phyloP scores from a whole-genome alignment of 495 filamentous ascomycete genomes.

The Lophium mytilinum region DNA sequence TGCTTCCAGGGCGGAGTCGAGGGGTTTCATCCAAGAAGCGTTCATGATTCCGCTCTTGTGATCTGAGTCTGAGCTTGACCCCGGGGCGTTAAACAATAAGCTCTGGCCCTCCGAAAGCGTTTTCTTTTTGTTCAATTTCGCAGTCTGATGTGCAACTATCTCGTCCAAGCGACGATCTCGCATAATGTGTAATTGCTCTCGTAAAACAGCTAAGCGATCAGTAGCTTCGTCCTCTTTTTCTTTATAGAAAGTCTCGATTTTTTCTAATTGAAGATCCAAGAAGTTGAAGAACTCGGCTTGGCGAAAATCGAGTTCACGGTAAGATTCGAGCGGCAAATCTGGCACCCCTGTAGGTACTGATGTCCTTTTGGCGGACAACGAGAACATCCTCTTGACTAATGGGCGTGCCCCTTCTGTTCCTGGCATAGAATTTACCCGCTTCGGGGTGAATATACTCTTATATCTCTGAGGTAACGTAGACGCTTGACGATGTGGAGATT shows the following conservation, averaged over 20 bases:
- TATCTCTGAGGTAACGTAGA: conserved; percentile 19
- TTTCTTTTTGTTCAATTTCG: conserved; percentile 27
- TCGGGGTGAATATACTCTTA: conserved; percentile 27
- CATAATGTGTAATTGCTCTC: conserved; percentile 83
- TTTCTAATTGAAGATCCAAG: conserved; percentile 69
- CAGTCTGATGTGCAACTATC: conserved; percentile 39
- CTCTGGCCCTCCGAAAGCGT: not conserved
- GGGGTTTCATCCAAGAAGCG: conserved; percentile 22
- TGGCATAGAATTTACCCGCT: conserved; percentile 29
- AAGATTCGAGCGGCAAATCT: conserved; percentile 40
- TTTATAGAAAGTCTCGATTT: conserved; percentile 80
- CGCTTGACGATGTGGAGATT: conserved; percentile 16
- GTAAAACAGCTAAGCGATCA: conserved; percentile 56
- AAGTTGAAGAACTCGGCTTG: conserved; percentile 74
- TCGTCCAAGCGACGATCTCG: conserved; percentile 68
- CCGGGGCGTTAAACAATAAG: not conserved
- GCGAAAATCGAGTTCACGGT: conserved; percentile 48
- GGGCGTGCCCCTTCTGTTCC: conserved; percentile 16
- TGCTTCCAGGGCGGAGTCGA: conserved; percentile 30
- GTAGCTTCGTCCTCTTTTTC: conserved; percentile 73
- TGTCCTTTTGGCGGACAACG: conserved; percentile 20
- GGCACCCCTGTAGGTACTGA: conserved; percentile 25
- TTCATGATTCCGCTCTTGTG: not conserved
- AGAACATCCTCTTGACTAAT: conserved; percentile 38
- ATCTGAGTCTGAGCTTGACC: conserved; percentile 17